Conservation (phyloP, 306 rosid species). For the Lathyrus tuberosus region DNA sequence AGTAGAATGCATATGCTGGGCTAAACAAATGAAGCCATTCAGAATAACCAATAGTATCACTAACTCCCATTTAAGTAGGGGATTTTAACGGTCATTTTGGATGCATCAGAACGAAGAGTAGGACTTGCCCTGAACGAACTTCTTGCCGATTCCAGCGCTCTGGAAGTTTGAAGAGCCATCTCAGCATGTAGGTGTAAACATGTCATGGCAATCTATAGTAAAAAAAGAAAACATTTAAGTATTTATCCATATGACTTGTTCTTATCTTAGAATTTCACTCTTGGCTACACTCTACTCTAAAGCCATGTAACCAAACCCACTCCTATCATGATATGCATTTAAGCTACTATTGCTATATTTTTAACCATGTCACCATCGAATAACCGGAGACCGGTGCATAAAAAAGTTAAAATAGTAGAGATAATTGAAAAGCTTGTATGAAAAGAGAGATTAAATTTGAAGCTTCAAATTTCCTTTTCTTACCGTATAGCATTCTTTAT, state of each 20-base stretch:
- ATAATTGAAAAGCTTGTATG: constrained; percentile 27
- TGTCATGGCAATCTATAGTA: constrained; percentile 74
- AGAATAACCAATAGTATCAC: constrained; percentile 20
- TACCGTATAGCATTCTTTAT: constrained; percentile 88
- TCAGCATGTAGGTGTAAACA: constrained; percentile 91
- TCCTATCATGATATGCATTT: constrained; percentile 13
- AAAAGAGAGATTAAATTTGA: constrained; percentile 23
- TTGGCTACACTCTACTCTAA: background rate
- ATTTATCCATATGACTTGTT: background rate
- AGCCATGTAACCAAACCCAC: background rate
- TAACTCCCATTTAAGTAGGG: constrained; percentile 54
- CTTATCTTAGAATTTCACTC: background rate
- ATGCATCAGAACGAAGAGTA: constrained; percentile 55
- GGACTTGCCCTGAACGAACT: constrained; percentile 51
- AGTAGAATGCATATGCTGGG: constrained; percentile 8
- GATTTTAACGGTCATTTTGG: constrained; percentile 64
- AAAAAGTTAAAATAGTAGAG: constrained; percentile 8
- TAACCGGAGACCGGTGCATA: constrained; percentile 15
- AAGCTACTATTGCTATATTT: background rate
- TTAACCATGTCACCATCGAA: background rate
- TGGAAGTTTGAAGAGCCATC: constrained; percentile 94
- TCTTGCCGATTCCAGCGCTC: constrained; percentile 74
- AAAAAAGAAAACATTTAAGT: background rate
- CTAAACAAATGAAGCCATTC: constrained; percentile 13
- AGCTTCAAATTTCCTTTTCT: constrained; percentile 45